Percentiles rank a stretch among this genome's conserved stretches.
These are phyloP conservation scores for Fusarium kyushuense DNA, from an alignment of 2,329 filamentous ascomycete genomes.

Conservation along the genomic window DNA sequence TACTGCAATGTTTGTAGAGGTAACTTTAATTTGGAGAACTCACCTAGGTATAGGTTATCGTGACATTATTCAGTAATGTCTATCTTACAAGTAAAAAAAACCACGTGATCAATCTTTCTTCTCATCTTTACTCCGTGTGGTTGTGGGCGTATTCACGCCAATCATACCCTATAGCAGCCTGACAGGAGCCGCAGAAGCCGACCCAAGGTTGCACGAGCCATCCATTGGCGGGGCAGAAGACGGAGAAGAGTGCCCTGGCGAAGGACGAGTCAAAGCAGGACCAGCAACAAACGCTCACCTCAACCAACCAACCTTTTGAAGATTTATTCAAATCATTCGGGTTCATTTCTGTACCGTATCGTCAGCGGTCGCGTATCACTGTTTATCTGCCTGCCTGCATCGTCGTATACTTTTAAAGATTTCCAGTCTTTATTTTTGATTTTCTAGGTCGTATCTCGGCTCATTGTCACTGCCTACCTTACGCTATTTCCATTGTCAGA, in stretches of 20 bases:
- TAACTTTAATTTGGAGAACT: background rate
- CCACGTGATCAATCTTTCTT: slow-evolving; percentile 28
- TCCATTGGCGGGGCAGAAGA: slow-evolving; percentile 38
- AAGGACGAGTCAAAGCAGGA: slow-evolving; percentile 20
- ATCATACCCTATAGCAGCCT: slow-evolving; percentile 31
- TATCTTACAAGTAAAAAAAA: background rate
- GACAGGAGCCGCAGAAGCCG: slow-evolving; percentile 39
- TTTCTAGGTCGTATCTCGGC: slow-evolving; percentile 5
- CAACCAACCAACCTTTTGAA: slow-evolving; percentile 26
- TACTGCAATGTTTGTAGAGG: background rate
- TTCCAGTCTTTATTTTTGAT: slow-evolving; percentile 6
- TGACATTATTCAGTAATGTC: background rate
- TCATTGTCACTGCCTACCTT: background rate
- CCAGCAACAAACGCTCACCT: slow-evolving; percentile 15
- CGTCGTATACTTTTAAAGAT: slow-evolving; percentile 4
- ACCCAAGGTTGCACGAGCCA: slow-evolving; percentile 29
- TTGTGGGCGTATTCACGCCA: slow-evolving; percentile 31
- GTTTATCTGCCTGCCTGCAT: background rate
- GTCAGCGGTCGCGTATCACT: slow-evolving; percentile 6
- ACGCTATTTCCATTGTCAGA: slow-evolving; percentile 23
- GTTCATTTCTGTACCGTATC: slow-evolving; percentile 21
- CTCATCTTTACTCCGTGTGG: slow-evolving; percentile 3
- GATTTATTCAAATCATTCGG: slow-evolving; percentile 32
- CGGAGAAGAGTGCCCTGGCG: slow-evolving; percentile 35
- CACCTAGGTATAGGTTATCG: slow-evolving; percentile 12